phyloP scores from a whole-genome alignment of 1,284 basidiomycete genomes.

The Leccinum pallidistipes region DNA sequence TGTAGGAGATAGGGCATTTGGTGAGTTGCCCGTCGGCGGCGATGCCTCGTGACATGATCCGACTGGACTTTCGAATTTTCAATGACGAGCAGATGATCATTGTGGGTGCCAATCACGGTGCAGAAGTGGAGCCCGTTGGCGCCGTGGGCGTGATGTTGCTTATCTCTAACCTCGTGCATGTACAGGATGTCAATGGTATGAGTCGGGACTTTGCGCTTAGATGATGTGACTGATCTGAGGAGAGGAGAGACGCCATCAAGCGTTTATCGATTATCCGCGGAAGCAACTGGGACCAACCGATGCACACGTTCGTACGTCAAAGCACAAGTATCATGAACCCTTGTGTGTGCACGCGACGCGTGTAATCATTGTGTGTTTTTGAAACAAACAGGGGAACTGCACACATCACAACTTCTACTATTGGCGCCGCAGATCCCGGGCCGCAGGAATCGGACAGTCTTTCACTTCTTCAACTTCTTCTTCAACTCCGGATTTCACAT shows the following conservation, averaged over 20 bases:
- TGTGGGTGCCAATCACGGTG: background rate
- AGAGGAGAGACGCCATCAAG: background rate
- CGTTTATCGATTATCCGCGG: background rate
- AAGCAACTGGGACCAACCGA: background rate
- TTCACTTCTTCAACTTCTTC: background rate
- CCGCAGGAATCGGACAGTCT: background rate
- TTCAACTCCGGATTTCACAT: background rate
- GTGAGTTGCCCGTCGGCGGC: background rate
- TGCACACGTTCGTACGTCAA: too few species aligned
- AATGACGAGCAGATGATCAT: background rate
- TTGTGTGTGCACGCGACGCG: background rate
- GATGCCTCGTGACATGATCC: background rate
- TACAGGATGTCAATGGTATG: background rate
- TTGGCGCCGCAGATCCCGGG: background rate
- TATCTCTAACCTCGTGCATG: background rate
- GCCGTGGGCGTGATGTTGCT: background rate
- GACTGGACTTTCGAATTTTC: background rate
- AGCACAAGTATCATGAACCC: background rate
- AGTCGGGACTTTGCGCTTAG: background rate
- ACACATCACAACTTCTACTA: background rate
- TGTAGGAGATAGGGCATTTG: slow-evolving; percentile 1
- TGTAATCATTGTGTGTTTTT: background rate
- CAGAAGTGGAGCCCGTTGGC: background rate
- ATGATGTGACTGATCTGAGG: background rate
- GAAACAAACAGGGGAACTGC: background rate